Conservation (phyloP, 2,329 filamentous ascomycete species). For the Pyrenochaeta sp. region DNA sequence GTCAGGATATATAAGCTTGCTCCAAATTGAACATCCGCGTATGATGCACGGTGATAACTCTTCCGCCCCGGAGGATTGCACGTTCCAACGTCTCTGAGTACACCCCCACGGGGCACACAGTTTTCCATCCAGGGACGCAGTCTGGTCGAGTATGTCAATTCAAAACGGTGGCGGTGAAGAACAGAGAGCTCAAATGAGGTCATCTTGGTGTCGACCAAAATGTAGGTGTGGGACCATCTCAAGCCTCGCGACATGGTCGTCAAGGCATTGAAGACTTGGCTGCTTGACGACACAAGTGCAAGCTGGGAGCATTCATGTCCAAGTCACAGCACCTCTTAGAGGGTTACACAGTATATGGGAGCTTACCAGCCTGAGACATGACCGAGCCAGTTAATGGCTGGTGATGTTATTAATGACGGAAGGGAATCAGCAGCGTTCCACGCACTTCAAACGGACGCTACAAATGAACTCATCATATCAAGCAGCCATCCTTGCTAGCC, state of each 20-base stretch:
- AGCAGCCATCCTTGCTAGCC: slow-evolving; percentile 13
- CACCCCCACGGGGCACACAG: slow-evolving; percentile 11
- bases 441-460: slow-evolving; percentile 6
- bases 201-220: background rate
- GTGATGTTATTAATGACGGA: background rate
- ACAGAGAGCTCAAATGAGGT: background rate
- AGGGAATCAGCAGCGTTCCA: slow-evolving; percentile 1
- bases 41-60: slow-evolving; percentile 8
- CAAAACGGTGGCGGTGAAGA: slow-evolving; percentile 9
- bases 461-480: slow-evolving; percentile 12
- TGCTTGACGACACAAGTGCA: background rate
- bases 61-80: slow-evolving; percentile 10
- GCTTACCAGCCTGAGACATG: background rate
- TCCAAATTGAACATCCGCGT: slow-evolving; percentile 8
- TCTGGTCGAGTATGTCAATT: slow-evolving; percentile 13
- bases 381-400: background rate
- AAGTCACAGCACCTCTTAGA: background rate
- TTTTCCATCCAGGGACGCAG: slow-evolving; percentile 8
- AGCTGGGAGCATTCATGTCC: background rate
- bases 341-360: background rate
- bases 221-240: background rate
- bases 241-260: no score
- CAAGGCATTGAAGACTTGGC: background rate
- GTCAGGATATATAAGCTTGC: slow-evolving; percentile 19
- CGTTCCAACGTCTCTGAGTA: slow-evolving; percentile 3